Conservation (phyloP, 148 eudicot genomes). For the Linanthus parryae region DNA sequence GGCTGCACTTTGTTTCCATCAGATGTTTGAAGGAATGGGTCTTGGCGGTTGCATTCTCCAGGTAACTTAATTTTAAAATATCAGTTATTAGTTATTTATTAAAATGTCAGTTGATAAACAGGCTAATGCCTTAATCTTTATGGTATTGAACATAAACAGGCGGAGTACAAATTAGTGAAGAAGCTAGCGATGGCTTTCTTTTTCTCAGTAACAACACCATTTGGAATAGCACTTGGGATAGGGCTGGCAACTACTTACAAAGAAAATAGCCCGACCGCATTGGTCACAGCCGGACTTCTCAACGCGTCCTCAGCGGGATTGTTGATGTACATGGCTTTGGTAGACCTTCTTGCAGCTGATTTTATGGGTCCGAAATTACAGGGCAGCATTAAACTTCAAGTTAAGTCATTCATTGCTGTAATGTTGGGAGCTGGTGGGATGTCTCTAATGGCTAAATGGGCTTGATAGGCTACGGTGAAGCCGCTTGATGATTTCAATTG, state of each 20-base stretch:
- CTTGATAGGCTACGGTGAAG: too few relatives aligned
- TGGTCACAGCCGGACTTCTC: slow-evolving; percentile 20
- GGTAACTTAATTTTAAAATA: slow-evolving; percentile 17
- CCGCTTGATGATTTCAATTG: too few relatives aligned
- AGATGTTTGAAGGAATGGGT: slow-evolving; percentile 83
- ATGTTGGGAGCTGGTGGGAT: slow-evolving; percentile 30
- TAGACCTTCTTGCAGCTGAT: slow-evolving; percentile 26
- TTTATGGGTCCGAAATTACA: slow-evolving; percentile 35
- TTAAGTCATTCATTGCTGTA: slow-evolving; percentile 20
- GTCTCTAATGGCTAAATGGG: slow-evolving; percentile 36
- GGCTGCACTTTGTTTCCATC: slow-evolving; percentile 78
- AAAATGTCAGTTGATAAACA: too few relatives aligned
- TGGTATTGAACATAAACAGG: slow-evolving; percentile 9
- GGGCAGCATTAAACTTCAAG: slow-evolving; percentile 19
- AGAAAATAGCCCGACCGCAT: slow-evolving; percentile 25
- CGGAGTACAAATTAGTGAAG: slow-evolving; percentile 19
- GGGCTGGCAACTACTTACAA: slow-evolving; percentile 11
- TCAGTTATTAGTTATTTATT: neutral
- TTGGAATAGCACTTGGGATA: slow-evolving; percentile 27
- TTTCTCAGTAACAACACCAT: slow-evolving; percentile 30
- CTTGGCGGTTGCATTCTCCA: slow-evolving; percentile 81
- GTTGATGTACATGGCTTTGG: slow-evolving; percentile 28
- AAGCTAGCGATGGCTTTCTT: slow-evolving; percentile 25
- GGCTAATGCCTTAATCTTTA: too few relatives aligned
- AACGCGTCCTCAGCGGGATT: slow-evolving; percentile 30